Conservation (phyloP, 768 basidiomycete genomes). For the Mycena belliarum region DNA sequence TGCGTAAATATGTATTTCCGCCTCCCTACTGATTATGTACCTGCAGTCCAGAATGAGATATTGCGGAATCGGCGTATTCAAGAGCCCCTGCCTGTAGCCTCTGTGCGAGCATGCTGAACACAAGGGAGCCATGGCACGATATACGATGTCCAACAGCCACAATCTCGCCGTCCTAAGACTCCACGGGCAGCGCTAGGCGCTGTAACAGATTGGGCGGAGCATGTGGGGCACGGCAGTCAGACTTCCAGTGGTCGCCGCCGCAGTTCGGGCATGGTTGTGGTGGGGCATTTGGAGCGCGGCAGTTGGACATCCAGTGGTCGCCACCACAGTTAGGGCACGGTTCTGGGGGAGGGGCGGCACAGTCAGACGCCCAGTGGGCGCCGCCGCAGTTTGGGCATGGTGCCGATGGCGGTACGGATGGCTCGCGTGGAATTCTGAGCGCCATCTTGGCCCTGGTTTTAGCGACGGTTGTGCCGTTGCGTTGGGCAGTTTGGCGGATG, state of each 20-base stretch:
- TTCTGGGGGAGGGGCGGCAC: slow-evolving; percentile 2
- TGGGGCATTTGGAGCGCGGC: slow-evolving; percentile 15
- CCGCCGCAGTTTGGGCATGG: slow-evolving; percentile 18
- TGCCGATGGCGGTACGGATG: not conserved
- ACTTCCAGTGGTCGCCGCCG: slow-evolving; percentile 18
- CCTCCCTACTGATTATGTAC: no score
- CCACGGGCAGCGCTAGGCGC: not conserved
- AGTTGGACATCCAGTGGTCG: slow-evolving; percentile 15
- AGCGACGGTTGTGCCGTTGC: not conserved
- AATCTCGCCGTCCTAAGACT: no score
- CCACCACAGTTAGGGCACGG: slow-evolving; percentile 18
- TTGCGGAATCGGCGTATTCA: no score
- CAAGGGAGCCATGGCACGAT: no score
- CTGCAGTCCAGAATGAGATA: no score
- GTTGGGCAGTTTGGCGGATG: not conserved
- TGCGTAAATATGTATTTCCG: no score
- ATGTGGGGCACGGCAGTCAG: slow-evolving; percentile 13
- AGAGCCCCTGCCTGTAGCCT: no score
- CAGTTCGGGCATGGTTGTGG: slow-evolving; percentile 11
- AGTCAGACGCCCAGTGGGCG: slow-evolving; percentile 15
- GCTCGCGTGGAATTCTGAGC: no score
- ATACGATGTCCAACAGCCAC: no score
- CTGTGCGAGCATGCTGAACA: no score
- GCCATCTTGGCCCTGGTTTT: not conserved
- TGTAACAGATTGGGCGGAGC: slow-evolving; percentile 7